Evolutionary conservation across 331 rosid genomes (phyloP), one percentile per base, ranked within the genome.

Genomic region (Quercus lobata): DNA sequence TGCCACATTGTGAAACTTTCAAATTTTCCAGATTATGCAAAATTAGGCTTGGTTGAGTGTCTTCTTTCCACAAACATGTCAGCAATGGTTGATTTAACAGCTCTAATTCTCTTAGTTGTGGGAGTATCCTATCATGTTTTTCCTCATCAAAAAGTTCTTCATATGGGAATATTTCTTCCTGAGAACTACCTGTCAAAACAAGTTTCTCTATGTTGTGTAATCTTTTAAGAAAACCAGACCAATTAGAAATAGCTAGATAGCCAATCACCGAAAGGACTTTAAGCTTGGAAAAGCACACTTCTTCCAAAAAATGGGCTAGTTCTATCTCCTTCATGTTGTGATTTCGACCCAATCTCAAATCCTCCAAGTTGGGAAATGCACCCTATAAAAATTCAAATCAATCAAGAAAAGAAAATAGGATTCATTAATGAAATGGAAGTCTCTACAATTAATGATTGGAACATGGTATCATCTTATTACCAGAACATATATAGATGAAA

Each of bases 301-400:
- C 32, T 4, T 29, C 30, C 4, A 32, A 34, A 54, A 17, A 6
- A 12, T 73, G 27, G 63, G 25, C 76, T 9, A 72, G 76, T 2
- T 1, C 0, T 37, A 37, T 37, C 46, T 1, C 46, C 46, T 37
- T 37, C 46, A 37, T 37, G 46, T 37, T 37, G 10, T 37, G 2
- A 37, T 37, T 37, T 37, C 46, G 0, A 37, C 46, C 86, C 89
- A 83, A 84, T 76, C 53, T 60, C 22, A 89, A 76, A 22, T 76
- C 73, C 87, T 84, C 83, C 80, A 86, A 78, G 78, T 82, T 78
- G n/a, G 92, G 85, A 62, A 89, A 84, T 24, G 79, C 30, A 54
- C 11, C 69, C 75, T 65, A 15, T 57, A 21, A 27, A 52, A 37
- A 37, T 7, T 37, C 10, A 37, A 6, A 37, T 6, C 46, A 37